These are phyloP conservation scores for Sporothrix mexicana DNA, from an alignment of 2,329 filamentous ascomycete species.

Conservation along the genomic window DNA sequence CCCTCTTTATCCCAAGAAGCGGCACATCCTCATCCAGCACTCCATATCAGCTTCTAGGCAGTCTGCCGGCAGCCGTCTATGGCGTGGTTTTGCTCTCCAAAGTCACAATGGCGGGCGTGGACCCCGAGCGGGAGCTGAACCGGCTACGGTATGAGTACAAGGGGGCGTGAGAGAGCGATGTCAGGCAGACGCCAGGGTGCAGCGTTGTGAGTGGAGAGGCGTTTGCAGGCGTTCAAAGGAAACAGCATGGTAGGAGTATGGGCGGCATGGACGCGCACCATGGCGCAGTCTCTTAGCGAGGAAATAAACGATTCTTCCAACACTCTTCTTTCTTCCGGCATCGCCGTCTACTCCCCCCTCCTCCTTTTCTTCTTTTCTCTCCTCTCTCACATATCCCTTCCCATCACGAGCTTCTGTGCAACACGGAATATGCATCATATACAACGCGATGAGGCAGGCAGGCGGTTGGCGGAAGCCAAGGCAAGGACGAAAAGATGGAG, in stretches of 20 bases:
- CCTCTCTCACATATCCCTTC: too few species aligned
- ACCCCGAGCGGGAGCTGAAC: constrained; percentile 69
- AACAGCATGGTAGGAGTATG: not conserved
- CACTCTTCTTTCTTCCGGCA: not conserved
- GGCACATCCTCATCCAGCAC: constrained; percentile 44
- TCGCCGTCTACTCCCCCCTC: constrained; percentile 1
- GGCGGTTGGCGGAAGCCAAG: not conserved
- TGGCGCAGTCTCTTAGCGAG: constrained; percentile 3
- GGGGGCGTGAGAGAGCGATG: constrained; percentile 56
- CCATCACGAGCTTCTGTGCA: constrained; percentile 26
- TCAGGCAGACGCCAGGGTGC: not conserved
- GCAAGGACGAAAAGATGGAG: not conserved
- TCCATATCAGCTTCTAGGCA: constrained; percentile 47
- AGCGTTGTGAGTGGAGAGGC: not conserved
- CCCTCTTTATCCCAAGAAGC: constrained; percentile 46
- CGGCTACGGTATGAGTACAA: constrained; percentile 70
- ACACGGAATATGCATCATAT: not conserved
- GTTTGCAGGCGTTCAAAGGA: not conserved
- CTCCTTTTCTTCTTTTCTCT: too few species aligned
- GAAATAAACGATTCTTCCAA: not conserved
- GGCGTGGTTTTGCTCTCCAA: constrained; percentile 66
- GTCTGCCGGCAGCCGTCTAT: constrained; percentile 64
- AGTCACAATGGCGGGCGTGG: constrained; percentile 69
- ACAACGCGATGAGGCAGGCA: constrained; percentile 1
- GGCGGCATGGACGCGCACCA: not conserved